phyloP scores from a whole-genome alignment of 441 rosid species.

The Syzygium malaccense region DNA sequence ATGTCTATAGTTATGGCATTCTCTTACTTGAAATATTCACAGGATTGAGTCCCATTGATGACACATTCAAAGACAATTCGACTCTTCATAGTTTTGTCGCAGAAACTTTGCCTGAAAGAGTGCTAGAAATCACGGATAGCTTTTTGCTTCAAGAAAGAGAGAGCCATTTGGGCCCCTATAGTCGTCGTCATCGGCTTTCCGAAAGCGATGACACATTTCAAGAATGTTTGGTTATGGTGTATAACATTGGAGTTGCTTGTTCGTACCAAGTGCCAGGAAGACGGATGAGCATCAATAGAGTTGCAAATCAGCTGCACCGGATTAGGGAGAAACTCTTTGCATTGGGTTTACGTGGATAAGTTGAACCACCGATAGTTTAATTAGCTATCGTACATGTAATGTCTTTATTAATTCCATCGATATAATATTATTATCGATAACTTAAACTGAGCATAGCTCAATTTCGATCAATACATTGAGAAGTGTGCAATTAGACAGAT shows the following conservation, averaged over 20 bases:
- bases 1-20: neutral
- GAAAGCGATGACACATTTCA: neutral
- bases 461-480: neutral
- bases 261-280: neutral
- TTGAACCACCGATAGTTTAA: neutral
- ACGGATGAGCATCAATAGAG: neutral
- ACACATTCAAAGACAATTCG: neutral
- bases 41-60: neutral
- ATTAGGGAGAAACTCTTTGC: neutral
- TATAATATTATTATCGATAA: neutral
- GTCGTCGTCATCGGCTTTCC: fast-evolving
- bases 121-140: fast-evolving
- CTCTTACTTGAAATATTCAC: neutral
- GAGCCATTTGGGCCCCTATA: neutral
- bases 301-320: fast-evolving
- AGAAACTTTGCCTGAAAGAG: neutral
- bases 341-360: neutral
- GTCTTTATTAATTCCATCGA: neutral
- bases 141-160: neutral
- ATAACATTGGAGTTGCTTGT: neutral
- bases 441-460: neutral
- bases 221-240: neutral
- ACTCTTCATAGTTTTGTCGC: neutral
- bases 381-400: neutral
- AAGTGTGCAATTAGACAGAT: no score